phyloP scores from a whole-genome alignment of 345 rosid species.

The Brassica nigra region DNA sequence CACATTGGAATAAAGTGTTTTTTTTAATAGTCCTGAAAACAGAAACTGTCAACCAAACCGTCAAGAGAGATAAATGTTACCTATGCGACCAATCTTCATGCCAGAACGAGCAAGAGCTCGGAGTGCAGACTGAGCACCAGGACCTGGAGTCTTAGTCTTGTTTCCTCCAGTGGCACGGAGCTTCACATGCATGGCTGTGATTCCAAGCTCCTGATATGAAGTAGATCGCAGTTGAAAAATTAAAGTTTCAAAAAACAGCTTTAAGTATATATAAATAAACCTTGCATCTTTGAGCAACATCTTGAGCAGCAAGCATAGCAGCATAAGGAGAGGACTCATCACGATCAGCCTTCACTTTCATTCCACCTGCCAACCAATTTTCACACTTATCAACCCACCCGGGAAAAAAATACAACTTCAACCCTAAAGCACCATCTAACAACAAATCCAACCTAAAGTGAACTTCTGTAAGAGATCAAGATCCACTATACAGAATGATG shows the following conservation, averaged over 20 bases:
- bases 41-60: no score
- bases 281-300: conserved; percentile 81
- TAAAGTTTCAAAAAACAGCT: background rate
- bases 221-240: background rate
- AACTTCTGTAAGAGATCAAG: background rate
- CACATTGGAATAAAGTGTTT: background rate
- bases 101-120: conserved; percentile 91
- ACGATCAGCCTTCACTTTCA: conserved; percentile 95
- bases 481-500: no score
- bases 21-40: background rate
- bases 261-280: conserved; percentile 26
- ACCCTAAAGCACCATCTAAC: background rate
- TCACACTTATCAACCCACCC: background rate
- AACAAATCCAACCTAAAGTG: background rate
- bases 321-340: conserved; percentile 87
- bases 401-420: background rate
- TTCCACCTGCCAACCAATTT: conserved; percentile 56
- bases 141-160: conserved; percentile 90
- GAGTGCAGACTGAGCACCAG: conserved; percentile 92
- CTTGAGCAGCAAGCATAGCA: conserved; percentile 91
- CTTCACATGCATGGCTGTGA: conserved; percentile 86
- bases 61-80: conserved; percentile 30
- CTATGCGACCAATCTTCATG: conserved; percentile 88
- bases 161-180: conserved; percentile 86
- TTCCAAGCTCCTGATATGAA: conserved; percentile 64